Percentiles rank a stretch among this genome's conserved stretches.
Conservation (phyloP, 2,329 filamentous ascomycete species). For the Monilinia polystroma region DNA sequence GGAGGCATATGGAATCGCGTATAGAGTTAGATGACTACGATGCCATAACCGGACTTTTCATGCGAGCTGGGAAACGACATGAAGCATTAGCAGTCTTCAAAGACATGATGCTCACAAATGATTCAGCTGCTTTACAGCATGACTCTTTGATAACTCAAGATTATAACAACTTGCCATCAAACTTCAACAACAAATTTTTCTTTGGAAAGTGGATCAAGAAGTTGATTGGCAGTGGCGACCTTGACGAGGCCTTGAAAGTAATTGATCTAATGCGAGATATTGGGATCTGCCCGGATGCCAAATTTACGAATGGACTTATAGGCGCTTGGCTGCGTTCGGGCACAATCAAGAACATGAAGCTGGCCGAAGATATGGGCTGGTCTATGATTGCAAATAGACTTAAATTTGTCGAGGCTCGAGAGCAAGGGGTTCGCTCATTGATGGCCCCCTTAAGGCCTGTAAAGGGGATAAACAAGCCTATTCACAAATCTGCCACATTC, state of each 20-base stretch:
- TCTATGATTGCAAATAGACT: slow-evolving; percentile 71
- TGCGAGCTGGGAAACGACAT: slow-evolving; percentile 63
- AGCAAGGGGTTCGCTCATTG: slow-evolving; percentile 14
- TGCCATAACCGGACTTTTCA: slow-evolving; percentile 66
- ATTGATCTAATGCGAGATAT: slow-evolving; percentile 72
- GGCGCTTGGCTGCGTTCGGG: slow-evolving; percentile 72
- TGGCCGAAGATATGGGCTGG: slow-evolving; percentile 70
- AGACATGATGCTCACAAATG: slow-evolving; percentile 71
- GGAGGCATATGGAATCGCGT: slow-evolving; percentile 55
- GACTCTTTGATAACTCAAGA: slow-evolving; percentile 30
- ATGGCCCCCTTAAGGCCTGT: slow-evolving; percentile 27
- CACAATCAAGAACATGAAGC: slow-evolving; percentile 52
- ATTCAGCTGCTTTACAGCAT: slow-evolving; percentile 22
- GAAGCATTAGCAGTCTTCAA: slow-evolving; percentile 75
- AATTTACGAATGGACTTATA: slow-evolving; percentile 80
- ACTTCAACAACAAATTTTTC: slow-evolving; percentile 72
- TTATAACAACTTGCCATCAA: slow-evolving; percentile 45
- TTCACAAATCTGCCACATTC: slow-evolving; percentile 40
- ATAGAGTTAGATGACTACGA: slow-evolving; percentile 78
- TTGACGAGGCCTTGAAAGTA: slow-evolving; percentile 70
- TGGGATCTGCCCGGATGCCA: slow-evolving; percentile 65
- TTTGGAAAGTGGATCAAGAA: slow-evolving; percentile 87
- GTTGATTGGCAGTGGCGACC: slow-evolving; percentile 69
- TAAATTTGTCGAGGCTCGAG: slow-evolving; percentile 56
- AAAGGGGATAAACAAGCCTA: slow-evolving; percentile 25